These are phyloP conservation scores for Amanita thiersii DNA, from an alignment of 768 basidiomycete species.

Conservation along the genomic window DNA sequence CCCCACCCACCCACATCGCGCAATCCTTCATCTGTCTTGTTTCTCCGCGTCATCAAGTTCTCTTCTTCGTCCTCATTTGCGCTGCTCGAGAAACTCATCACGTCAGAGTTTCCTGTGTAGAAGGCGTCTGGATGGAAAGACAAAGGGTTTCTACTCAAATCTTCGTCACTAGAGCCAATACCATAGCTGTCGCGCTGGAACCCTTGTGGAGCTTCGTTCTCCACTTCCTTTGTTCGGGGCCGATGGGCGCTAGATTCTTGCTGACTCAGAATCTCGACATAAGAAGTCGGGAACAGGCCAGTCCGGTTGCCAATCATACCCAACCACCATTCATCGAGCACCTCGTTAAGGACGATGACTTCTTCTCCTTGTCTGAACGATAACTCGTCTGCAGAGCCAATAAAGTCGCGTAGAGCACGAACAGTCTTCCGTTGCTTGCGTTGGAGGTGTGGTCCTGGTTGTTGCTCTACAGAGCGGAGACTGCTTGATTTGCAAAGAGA, in stretches of 20 bases:
- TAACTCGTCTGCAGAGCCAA: slow-evolving; percentile 70
- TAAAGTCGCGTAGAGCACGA: slow-evolving; percentile 69
- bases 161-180: slow-evolving; percentile 17
- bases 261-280: slow-evolving; percentile 49
- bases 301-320: slow-evolving; percentile 63
- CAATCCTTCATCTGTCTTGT: slow-evolving; percentile 9
- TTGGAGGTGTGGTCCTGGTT: slow-evolving; percentile 40
- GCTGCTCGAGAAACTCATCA: slow-evolving; percentile 33
- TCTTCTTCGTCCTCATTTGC: slow-evolving; percentile 37
- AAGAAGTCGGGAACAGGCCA: slow-evolving; percentile 77
- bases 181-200: neutral
- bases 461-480: slow-evolving; percentile 21
- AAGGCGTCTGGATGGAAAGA: slow-evolving; percentile 36
- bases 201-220: slow-evolving; percentile 12
- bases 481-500: slow-evolving; percentile 20
- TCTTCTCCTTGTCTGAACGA: slow-evolving; percentile 67
- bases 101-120: slow-evolving; percentile 31
- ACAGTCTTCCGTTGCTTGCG: slow-evolving; percentile 47
- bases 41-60: slow-evolving; percentile 5
- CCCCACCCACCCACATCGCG: slow-evolving; percentile 1
- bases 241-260: slow-evolving; percentile 22
- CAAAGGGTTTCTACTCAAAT: slow-evolving; percentile 36
- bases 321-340: slow-evolving; percentile 89
- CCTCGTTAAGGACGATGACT: slow-evolving; percentile 70
- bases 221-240: slow-evolving; percentile 10